Evolutionary conservation across 495 filamentous ascomycete species (phyloP), one percentile per base, ranked within the genome.

Genomic region (Hyaloscypha finlandica): DNA sequence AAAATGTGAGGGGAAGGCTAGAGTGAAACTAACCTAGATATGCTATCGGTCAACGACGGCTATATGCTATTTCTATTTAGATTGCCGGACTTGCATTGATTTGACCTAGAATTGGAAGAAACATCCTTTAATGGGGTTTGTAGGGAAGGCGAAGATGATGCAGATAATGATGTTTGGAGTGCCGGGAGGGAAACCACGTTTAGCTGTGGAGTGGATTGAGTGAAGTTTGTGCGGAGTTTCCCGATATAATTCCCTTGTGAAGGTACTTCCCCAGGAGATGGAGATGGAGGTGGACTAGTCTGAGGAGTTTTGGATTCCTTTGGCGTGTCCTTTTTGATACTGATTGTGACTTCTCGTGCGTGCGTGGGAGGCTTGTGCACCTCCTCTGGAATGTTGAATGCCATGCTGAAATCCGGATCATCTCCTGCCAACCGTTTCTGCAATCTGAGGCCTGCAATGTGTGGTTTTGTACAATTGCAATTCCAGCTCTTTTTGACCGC

Each of bases 401-500:
- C 51, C 58, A 68, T 63, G 29, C 33, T 59, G 53, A 71, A 68
- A 6, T 25, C 8, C 4, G 62, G 61, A 9, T 57, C 22, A 11
- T 62, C 65, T 4, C 19, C 59, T 30, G 57, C 59, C 14, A 6
- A 25, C 2, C 63, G 52, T 29, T 55, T 33, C 48, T 69, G 60
- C 4, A 72, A 54, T 20, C 37, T 59, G 12, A 72, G 55, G 8
- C 31, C 55, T 42, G 63, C 52, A 32, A 37, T 30, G 55, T 72
- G 70, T 19, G 52, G 45, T 6, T 35, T n/a, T 16, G 32, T 29
- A 65, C 67, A 72, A 30, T 51, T 32, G 45, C 70, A 72, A n/a
- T 69, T 66, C 66, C 70, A 72, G 22, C 60, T 60, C 4, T 59
- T 57, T 20, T 59, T 72, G 20, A 72, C 25, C 5, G 67, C 70